Evolutionary conservation across 1,139 yeast genomes (phyloP), one percentile per base, ranked within the genome.

Genomic region (Hemisphaericaspora subhashii): DNA sequence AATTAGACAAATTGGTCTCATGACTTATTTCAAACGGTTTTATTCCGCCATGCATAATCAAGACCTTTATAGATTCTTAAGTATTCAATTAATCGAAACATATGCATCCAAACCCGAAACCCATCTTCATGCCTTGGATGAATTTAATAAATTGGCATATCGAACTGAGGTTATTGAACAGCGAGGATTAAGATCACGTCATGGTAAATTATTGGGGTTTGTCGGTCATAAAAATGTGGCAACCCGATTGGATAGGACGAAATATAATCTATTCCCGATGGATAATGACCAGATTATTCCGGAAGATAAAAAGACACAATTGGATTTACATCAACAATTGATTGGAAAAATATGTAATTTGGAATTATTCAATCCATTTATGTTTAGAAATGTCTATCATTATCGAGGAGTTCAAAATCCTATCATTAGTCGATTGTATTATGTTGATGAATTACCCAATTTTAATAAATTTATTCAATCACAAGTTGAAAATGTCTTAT

Each of bases 11-110:
- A 48, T 56, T 10, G 73, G 74, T 0, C 36, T 69, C 13, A 31
- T 61, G 6, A 52, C 48, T 9, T 71, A 70, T 45, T 68, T 70
- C 50, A 62, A 65, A 44, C 47, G 72, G 30, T 71, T 60, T 43
- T 70, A 68, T 49, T 69, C 75, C 0, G 59, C 60, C 34, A 48
- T 53, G 13, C 58, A 63, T n/a, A 65, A 68, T 41, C 46, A 55
- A 28, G 41, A 38, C 5, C 52, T 57, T 1, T 68, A 59, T 41
- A 62, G 61, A 39, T 35, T 60, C 1, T 49, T 71, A 21, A 46
- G 52, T 21, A 53, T 63, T 0, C 46, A 58, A 3, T 44, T 55
- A 20, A 64, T 71, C 5, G 76, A 71, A 47, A 55, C 67, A 0
- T 55, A 58, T 32, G 55, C 72, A 30, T 38, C 45, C 8, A n/a